Percentiles rank a stretch among this genome's conserved stretches.
These are phyloP conservation scores for Fusarium vanettenii DNA, from an alignment of 2,329 filamentous ascomycete species.

Conservation along the genomic window DNA sequence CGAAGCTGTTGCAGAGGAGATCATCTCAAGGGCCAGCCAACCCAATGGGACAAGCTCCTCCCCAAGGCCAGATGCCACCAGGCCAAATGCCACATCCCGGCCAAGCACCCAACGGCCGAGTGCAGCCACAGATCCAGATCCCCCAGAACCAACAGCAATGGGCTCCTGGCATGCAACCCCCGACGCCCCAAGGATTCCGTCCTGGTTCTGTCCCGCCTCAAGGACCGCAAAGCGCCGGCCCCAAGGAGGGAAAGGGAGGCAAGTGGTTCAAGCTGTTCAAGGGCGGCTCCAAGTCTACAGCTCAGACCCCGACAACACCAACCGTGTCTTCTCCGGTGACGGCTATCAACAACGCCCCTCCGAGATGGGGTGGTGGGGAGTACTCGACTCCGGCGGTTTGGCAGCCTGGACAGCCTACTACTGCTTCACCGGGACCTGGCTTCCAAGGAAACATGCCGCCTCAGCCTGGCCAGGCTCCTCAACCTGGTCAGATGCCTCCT, in stretches of 20 bases:
- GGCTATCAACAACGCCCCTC: conserved; percentile 6
- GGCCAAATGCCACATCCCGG: not conserved
- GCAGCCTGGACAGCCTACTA: conserved; percentile 35
- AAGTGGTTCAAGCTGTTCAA: conserved; percentile 44
- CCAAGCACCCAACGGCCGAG: conserved; percentile 15
- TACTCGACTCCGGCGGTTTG: conserved; percentile 35
- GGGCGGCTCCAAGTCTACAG: conserved; percentile 36
- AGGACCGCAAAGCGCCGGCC: conserved; percentile 24
- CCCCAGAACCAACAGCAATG: conserved; percentile 28
- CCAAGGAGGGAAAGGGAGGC: conserved; percentile 36
- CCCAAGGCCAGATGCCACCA: conserved; percentile 4
- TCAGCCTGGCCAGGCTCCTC: conserved; percentile 3
- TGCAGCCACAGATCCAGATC: conserved; percentile 34
- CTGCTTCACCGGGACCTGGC: not conserved
- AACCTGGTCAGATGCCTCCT: not conserved
- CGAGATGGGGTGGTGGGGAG: conserved; percentile 36
- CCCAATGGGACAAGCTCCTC: conserved; percentile 15
- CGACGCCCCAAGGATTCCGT: conserved; percentile 15
- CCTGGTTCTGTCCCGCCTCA: conserved; percentile 35
- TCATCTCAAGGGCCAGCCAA: conserved; percentile 25
- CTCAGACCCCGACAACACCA: conserved; percentile 31
- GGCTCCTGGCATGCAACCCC: conserved; percentile 29
- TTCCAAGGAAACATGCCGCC: conserved; percentile 13
- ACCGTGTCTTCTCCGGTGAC: conserved; percentile 17
- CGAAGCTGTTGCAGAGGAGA: conserved; percentile 17